These are phyloP conservation scores for Picochlorum sp. DNA, from an alignment of 139 green algal species.

Conservation along the genomic window DNA sequence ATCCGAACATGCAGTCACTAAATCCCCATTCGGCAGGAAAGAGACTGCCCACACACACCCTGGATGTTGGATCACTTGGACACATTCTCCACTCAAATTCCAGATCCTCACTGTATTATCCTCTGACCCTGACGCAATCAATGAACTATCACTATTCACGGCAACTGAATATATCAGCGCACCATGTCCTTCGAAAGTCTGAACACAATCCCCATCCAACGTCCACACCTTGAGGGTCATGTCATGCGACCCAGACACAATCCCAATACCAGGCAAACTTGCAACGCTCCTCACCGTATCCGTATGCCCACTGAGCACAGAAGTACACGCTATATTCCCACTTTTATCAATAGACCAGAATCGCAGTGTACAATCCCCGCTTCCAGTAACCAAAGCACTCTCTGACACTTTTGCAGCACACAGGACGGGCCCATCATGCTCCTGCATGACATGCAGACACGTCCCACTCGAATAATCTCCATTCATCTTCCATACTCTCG, in stretches of 20 bases:
- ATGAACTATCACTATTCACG: conserved; percentile 5
- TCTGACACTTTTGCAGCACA: conserved; percentile 53
- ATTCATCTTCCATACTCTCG: conserved; percentile 58
- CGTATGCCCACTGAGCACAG: conserved; percentile 60
- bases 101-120: conserved; percentile 79
- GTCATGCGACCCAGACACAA: conserved; percentile 92
- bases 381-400: conserved; percentile 62
- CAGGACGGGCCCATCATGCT: conserved; percentile 72
- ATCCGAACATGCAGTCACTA: conserved; percentile 82
- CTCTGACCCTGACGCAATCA: conserved; percentile 71
- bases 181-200: conserved; percentile 72
- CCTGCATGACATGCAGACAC: conserved; percentile 42
- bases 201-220: conserved; percentile 39
- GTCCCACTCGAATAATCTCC: conserved; percentile 12
- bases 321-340: conserved; percentile 32
- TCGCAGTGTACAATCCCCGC: conserved; percentile 56
- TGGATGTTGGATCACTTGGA: conserved; percentile 65
- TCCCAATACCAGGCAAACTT: conserved; percentile 59
- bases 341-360: conserved; percentile 26
- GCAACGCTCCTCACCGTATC: conserved; percentile 75
- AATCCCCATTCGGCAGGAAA: conserved; percentile 63
- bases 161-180: conserved; percentile 77
- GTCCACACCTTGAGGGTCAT: conserved; percentile 56
- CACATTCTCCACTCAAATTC: conserved; percentile 42
- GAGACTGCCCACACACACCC: conserved; percentile 82